Conservation (phyloP, 768 basidiomycete species). For the Termitomyces sp. region DNA sequence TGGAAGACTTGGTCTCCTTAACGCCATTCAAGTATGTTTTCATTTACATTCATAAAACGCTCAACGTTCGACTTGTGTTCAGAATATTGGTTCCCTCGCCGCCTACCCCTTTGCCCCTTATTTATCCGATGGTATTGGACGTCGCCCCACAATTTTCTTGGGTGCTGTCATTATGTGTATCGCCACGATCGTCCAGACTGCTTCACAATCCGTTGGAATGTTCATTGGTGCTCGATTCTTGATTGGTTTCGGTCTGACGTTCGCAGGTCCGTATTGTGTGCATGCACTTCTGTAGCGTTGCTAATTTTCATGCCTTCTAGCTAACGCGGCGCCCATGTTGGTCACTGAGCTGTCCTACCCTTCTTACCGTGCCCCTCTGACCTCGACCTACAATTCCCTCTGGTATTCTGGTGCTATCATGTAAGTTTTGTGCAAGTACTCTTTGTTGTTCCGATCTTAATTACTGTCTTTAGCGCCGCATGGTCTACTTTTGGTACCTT, state of each 20-base stretch:
- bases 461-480: slow-evolving; percentile 55
- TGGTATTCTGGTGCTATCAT: slow-evolving; percentile 84
- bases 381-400: slow-evolving; percentile 75
- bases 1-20: slow-evolving; percentile 59
- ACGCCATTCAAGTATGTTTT: slow-evolving; percentile 61
- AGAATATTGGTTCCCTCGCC: slow-evolving; percentile 69
- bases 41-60: background rate
- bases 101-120: slow-evolving; percentile 71
- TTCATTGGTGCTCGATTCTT: slow-evolving; percentile 80
- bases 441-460: background rate
- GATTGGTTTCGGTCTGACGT: slow-evolving; percentile 73
- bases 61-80: background rate
- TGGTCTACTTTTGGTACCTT: slow-evolving; percentile 85
- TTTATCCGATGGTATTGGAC: slow-evolving; percentile 67
- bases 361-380: slow-evolving; percentile 72
- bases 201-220: slow-evolving; percentile 67
- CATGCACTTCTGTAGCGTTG: background rate
- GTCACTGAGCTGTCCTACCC: slow-evolving; percentile 87
- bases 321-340: slow-evolving; percentile 76
- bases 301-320: slow-evolving; percentile 20
- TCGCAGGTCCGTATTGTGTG: slow-evolving; percentile 40
- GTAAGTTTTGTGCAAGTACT: background rate
- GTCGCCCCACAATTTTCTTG: slow-evolving; percentile 57
- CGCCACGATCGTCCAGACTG: slow-evolving; percentile 65
- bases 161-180: slow-evolving; percentile 69